phyloP scores from a whole-genome alignment of 2,329 filamentous ascomycete genomes.

The Fusarium burgessii region DNA sequence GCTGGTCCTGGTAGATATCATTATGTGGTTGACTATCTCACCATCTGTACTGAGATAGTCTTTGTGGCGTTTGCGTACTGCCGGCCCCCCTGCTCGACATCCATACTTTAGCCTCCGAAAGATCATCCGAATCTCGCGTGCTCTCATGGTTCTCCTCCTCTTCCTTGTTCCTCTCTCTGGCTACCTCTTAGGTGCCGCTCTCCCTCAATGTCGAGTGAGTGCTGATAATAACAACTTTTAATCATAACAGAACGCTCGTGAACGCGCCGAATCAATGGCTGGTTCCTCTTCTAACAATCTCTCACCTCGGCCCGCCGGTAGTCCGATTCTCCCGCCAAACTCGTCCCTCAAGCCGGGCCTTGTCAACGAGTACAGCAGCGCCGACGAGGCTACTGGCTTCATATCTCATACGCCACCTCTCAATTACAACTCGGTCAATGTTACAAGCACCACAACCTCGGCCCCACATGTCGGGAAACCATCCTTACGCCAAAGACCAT shows the following conservation, averaged over 20 bases:
- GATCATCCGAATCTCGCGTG: slow-evolving; percentile 35
- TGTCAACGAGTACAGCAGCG: slow-evolving; percentile 42
- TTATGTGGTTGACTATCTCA: not conserved
- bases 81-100: slow-evolving; percentile 28
- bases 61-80: slow-evolving; percentile 25
- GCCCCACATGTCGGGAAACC: slow-evolving; percentile 33
- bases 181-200: not conserved
- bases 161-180: slow-evolving; percentile 4
- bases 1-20: not conserved
- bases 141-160: slow-evolving; percentile 8
- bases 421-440: slow-evolving; percentile 56
- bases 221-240: slow-evolving; percentile 25
- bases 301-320: slow-evolving; percentile 30
- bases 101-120: slow-evolving; percentile 30
- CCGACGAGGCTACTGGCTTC: slow-evolving; percentile 59
- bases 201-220: not conserved
- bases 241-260: slow-evolving; percentile 54
- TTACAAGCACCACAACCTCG: slow-evolving; percentile 31
- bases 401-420: slow-evolving; percentile 51
- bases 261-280: slow-evolving; percentile 58
- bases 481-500: slow-evolving; percentile 15
- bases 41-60: not conserved
- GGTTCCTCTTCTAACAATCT: slow-evolving; percentile 33
- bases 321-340: slow-evolving; percentile 34
- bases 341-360: slow-evolving; percentile 32